A percentile compares a stretch with the other conserved stretches of the same genome.
Evolutionary conservation across 441 rosid genomes (phyloP).

Genomic region (Eutrema salsugineum): DNA sequence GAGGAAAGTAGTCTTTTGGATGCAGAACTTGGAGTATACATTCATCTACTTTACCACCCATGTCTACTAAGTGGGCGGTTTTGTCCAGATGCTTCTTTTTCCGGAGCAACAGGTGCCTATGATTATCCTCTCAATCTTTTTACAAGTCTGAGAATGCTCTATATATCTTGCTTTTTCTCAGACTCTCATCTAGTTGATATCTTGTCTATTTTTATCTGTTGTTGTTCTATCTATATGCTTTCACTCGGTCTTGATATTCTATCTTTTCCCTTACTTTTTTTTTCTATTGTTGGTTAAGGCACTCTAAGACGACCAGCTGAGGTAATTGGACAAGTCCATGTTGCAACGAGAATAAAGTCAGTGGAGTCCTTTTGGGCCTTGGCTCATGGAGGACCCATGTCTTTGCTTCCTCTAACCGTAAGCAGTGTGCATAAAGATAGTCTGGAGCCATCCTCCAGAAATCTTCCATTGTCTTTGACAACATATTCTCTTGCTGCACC

Average conservation of each 20-base stretch:
- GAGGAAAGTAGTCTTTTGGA: conserved; percentile 80
- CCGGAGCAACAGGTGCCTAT: conserved; percentile 75
- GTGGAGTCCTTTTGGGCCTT: conserved; percentile 90
- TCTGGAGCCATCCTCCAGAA: conserved; percentile 63
- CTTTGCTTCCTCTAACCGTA: conserved; percentile 77
- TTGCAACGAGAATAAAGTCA: conserved; percentile 75
- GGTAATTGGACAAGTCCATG: conserved; percentile 95
- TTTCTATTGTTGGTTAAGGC: conserved; percentile 51
- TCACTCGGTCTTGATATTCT: too few species aligned
- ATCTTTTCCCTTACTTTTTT: conserved; percentile 10
- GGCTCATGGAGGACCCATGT: conserved; percentile 93
- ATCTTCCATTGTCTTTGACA: conserved; percentile 45
- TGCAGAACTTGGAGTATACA: conserved; percentile 73
- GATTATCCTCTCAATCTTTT: neutral
- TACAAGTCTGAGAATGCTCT: neutral
- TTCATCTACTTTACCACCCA: conserved; percentile 89
- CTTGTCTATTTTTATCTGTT: neutral
- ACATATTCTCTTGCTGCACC: conserved; percentile 80
- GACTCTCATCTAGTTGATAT: neutral
- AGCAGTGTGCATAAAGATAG: conserved; percentile 61
- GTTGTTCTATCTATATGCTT: neutral
- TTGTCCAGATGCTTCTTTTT: conserved; percentile 93
- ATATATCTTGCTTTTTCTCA: neutral
- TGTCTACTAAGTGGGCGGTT: conserved; percentile 76
- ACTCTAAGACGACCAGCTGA: conserved; percentile 81